Conservation (phyloP, 768 basidiomycete genomes). For the Kwoniella europaea region DNA sequence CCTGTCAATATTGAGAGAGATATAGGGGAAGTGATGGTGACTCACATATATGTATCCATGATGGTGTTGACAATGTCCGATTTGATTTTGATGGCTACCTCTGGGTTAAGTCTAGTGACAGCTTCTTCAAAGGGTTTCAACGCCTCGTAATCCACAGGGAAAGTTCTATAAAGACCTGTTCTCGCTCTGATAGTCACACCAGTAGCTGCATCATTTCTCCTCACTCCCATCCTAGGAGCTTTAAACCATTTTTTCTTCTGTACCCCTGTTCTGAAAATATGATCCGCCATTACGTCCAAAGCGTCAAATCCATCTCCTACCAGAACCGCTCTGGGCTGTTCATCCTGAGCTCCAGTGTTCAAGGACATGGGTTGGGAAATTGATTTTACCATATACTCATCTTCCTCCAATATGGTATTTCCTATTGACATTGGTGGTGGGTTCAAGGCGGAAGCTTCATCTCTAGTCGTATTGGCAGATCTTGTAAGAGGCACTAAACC, state of each 20-base stretch:
- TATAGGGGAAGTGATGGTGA: slow-evolving; percentile 64
- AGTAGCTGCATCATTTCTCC: slow-evolving; percentile 39
- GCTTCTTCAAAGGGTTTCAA: slow-evolving; percentile 71
- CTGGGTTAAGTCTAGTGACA: slow-evolving; percentile 69
- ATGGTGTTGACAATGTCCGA: slow-evolving; percentile 59
- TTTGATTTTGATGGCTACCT: slow-evolving; percentile 75
- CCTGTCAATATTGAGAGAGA: not conserved
- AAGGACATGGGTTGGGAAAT: slow-evolving; percentile 11
- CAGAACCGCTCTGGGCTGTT: slow-evolving; percentile 34
- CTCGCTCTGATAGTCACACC: slow-evolving; percentile 50
- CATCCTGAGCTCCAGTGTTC: slow-evolving; percentile 14
- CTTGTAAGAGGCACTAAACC: slow-evolving; percentile 35
- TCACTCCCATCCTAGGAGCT: slow-evolving; percentile 38
- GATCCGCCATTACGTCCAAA: slow-evolving; percentile 55
- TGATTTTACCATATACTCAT: slow-evolving; percentile 5
- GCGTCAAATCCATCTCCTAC: slow-evolving; percentile 53
- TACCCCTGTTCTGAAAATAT: slow-evolving; percentile 49
- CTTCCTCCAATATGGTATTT: slow-evolving; percentile 11
- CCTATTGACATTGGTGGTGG: slow-evolving; percentile 12
- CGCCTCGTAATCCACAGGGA: slow-evolving; percentile 82
- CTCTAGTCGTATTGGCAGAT: slow-evolving; percentile 12
- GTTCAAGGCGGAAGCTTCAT: slow-evolving; percentile 7
- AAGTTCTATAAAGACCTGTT: slow-evolving; percentile 65
- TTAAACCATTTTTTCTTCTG: slow-evolving; percentile 54
- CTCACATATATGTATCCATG: slow-evolving; percentile 34